Evolutionary conservation across 768 basidiomycete genomes (phyloP).

Genomic region (Xerocomellus dryophilus): DNA sequence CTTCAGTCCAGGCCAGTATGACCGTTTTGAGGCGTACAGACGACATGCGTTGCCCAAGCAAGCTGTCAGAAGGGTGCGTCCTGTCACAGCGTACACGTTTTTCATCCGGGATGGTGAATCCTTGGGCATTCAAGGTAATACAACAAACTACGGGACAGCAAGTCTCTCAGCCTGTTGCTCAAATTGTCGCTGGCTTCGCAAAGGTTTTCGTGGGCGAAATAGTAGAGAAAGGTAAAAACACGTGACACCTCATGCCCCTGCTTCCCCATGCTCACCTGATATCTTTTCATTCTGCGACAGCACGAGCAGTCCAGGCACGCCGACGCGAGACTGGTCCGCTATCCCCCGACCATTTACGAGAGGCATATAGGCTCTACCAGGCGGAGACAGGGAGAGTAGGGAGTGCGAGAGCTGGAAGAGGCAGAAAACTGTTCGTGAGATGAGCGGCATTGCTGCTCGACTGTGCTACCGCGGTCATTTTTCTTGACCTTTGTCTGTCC

Average conservation of each 20-base stretch:
- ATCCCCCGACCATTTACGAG: constrained; percentile 85
- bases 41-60: constrained; percentile 81
- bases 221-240: constrained; percentile 69
- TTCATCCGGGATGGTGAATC: not conserved
- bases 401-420: constrained; percentile 64
- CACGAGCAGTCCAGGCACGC: constrained; percentile 70
- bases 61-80: constrained; percentile 69
- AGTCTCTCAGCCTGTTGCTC: constrained; percentile 83
- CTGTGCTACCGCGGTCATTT: not conserved
- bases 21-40: constrained; percentile 85
- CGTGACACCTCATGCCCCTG: not conserved
- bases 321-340: constrained; percentile 75
- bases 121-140: constrained; percentile 54
- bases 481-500: not conserved
- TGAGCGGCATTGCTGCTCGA: constrained; percentile 25
- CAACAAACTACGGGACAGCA: constrained; percentile 79
- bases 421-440: constrained; percentile 72
- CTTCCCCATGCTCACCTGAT: not conserved
- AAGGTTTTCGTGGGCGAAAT: constrained; percentile 95
- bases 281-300: constrained; percentile 35
- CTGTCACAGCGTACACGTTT: not conserved
- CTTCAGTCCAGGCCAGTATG: constrained; percentile 79
- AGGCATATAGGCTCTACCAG: constrained; percentile 83
- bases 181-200: constrained; percentile 83
- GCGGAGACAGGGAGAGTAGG: constrained; percentile 79